phyloP scores from a whole-genome alignment of 1,284 basidiomycete species.

The Phylloboletellus chloephorus region DNA sequence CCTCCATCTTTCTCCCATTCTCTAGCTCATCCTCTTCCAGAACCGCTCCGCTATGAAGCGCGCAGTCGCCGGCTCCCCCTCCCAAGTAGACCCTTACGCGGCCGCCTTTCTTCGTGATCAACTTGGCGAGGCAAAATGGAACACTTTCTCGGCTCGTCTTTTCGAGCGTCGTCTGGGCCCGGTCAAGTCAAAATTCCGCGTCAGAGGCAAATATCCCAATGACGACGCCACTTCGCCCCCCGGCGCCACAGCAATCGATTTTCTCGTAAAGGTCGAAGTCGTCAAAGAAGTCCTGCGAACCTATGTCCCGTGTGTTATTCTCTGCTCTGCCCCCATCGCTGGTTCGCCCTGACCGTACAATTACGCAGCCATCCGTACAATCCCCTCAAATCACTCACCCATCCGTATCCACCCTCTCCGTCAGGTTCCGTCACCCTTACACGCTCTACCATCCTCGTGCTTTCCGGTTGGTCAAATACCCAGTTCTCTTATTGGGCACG shows the following conservation, averaged over 20 bases:
- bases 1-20: background rate
- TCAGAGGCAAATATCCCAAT: constrained; percentile 27
- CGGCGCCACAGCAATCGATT: constrained; percentile 45
- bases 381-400: constrained; percentile 43
- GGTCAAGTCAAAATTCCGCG: constrained; percentile 33
- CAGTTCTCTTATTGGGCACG: constrained; percentile 51
- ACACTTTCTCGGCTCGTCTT: constrained; percentile 43
- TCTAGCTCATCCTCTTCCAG: constrained; percentile 19
- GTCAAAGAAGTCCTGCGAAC: constrained; percentile 45
- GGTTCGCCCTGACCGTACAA: constrained; percentile 21
- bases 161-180: constrained; percentile 42
- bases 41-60: constrained; percentile 28
- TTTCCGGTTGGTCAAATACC: constrained; percentile 49
- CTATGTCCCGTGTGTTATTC: constrained; percentile 42
- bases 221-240: constrained; percentile 26
- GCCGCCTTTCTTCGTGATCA: constrained; percentile 41
- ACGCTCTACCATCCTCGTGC: constrained; percentile 41
- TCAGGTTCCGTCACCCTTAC: constrained; percentile 43
- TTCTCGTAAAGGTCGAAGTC: constrained; percentile 48
- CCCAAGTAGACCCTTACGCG: constrained; percentile 41
- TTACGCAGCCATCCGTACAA: constrained; percentile 45
- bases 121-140: constrained; percentile 41
- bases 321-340: constrained; percentile 5
- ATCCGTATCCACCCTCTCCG: constrained; percentile 36
- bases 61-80: constrained; percentile 15